These are phyloP conservation scores for Amesomyces nigricolor DNA, from an alignment of 2,329 filamentous ascomycete genomes.

Conservation along the genomic window DNA sequence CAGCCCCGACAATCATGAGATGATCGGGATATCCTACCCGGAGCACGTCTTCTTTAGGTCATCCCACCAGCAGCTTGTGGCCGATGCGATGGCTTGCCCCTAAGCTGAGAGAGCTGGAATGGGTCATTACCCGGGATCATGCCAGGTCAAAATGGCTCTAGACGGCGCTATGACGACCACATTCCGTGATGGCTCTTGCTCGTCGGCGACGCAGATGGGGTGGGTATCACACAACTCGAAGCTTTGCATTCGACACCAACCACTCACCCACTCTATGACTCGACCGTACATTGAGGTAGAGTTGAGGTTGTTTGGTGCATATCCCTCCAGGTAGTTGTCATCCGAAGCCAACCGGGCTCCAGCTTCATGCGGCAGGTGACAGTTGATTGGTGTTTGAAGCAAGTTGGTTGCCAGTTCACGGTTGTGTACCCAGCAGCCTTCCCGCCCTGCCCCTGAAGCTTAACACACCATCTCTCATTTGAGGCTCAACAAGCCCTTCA, in stretches of 20 bases:
- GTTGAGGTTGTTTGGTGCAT: neutral
- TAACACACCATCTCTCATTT: neutral
- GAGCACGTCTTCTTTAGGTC: constrained; percentile 1
- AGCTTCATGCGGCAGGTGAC: neutral
- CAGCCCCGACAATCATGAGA: neutral
- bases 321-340: neutral
- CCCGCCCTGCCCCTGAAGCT: neutral
- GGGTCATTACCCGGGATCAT: neutral
- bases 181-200: neutral
- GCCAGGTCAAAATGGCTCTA: neutral
- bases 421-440: neutral
- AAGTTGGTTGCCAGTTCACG: neutral
- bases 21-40: neutral
- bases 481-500: neutral
- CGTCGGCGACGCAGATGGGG: neutral
- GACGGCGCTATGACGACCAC: constrained; percentile 1
- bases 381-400: constrained; percentile 3
- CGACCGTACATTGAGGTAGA: neutral
- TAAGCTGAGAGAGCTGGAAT: neutral
- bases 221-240: neutral
- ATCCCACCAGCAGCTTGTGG: neutral
- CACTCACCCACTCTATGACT: neutral
- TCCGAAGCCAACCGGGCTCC: neutral
- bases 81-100: neutral
- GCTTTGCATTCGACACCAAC: neutral